These are phyloP conservation scores for Raphanus raphanistrum DNA, from an alignment of 345 rosid species.

Conservation along the genomic window DNA sequence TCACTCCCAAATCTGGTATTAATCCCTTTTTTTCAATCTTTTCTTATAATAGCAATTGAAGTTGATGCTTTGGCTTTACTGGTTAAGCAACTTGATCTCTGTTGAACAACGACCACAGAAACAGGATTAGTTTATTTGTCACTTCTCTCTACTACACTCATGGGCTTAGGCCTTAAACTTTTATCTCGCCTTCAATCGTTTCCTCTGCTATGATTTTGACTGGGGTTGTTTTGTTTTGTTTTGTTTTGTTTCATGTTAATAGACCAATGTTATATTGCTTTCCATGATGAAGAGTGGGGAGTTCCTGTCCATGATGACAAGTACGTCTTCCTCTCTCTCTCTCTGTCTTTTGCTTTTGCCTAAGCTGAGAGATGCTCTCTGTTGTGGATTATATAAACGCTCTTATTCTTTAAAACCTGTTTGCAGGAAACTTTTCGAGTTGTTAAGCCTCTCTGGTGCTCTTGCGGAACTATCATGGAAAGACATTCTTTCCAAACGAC, in stretches of 20 bases:
- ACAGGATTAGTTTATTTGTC: not conserved
- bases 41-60: not conserved
- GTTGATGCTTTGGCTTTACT: not conserved
- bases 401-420: not conserved
- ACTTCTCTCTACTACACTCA: not conserved
- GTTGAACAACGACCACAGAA: not conserved
- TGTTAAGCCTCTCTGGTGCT: constrained; percentile 72
- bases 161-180: constrained; percentile 1
- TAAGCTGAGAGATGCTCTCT: not conserved
- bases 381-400: not conserved
- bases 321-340: constrained; percentile 41
- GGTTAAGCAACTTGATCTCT: not conserved
- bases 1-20: constrained; percentile 72
- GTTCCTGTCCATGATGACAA: constrained; percentile 50
- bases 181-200: not conserved
- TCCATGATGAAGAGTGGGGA: constrained; percentile 73
- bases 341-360: not conserved
- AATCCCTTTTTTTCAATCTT: not conserved
- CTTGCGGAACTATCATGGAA: constrained; percentile 84
- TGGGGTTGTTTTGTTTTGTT: no score
- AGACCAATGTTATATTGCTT: constrained; percentile 67
- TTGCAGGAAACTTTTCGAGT: constrained; percentile 78
- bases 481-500: constrained; percentile 71
- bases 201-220: not conserved
- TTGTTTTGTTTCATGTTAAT: constrained; percentile 2